phyloP scores from a whole-genome alignment of 306 rosid species.

The Begonia loranthoides region DNA sequence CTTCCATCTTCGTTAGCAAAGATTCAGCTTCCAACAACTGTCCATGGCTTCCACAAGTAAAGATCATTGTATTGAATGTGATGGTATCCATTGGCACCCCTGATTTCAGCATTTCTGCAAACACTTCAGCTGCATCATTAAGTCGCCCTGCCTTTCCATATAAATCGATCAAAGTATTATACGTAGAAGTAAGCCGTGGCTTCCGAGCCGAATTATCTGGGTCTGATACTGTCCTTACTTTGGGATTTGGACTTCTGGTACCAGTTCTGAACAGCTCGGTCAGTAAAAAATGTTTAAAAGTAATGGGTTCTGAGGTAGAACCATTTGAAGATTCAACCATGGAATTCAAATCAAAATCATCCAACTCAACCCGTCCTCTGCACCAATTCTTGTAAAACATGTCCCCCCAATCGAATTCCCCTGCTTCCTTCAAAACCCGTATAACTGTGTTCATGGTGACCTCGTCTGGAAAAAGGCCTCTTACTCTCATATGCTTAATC shows the following conservation, averaged over 20 bases:
- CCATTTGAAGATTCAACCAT: constrained; percentile 17
- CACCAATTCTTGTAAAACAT: constrained; percentile 73
- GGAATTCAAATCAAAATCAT: constrained; percentile 56
- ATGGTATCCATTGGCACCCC: constrained; percentile 65
- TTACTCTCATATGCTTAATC: constrained; percentile 66
- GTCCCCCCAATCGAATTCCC: constrained; percentile 60
- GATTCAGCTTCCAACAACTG: constrained; percentile 66
- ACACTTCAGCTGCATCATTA: constrained; percentile 66
- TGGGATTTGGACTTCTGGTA: constrained; percentile 30
- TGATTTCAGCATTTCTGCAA: constrained; percentile 66
- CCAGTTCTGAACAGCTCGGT: constrained; percentile 87
- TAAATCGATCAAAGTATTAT: constrained; percentile 69
- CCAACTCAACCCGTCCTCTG: constrained; percentile 44
- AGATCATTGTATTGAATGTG: constrained; percentile 84
- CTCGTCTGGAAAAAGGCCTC: constrained; percentile 74
- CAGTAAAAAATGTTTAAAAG: constrained; percentile 71
- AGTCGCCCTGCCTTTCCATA: constrained; percentile 82
- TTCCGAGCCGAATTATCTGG: constrained; percentile 20
- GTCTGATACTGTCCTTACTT: constrained; percentile 3
- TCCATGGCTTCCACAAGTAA: constrained; percentile 71
- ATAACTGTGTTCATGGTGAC: constrained; percentile 81
- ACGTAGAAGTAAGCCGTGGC: constrained; percentile 57
- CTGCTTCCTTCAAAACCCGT: constrained; percentile 64
- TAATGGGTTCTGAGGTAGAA: constrained; percentile 28
- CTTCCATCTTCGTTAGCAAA: constrained; percentile 77